Evolutionary conservation across 2,329 filamentous ascomycete genomes (phyloP).

Genomic region (Penicillium sp.): DNA sequence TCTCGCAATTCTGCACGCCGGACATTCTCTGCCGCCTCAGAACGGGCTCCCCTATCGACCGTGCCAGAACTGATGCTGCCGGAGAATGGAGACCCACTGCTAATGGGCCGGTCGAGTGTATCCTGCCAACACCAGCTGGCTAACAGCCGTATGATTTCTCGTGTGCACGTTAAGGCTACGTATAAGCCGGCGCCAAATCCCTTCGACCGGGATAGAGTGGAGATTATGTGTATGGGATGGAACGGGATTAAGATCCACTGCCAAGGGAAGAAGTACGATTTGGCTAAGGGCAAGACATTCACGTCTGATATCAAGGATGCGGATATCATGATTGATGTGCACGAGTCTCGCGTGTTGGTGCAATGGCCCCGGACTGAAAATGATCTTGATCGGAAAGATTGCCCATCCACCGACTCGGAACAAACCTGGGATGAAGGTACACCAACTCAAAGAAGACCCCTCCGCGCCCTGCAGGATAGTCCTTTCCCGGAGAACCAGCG

Average conservation of each 20-base stretch:
- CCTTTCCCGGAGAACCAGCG: constrained; percentile 63
- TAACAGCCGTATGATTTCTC: constrained; percentile 87
- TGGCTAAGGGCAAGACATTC: constrained; percentile 87
- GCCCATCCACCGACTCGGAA: constrained; percentile 62
- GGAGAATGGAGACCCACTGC: constrained; percentile 76
- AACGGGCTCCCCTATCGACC: constrained; percentile 80
- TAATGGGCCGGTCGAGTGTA: constrained; percentile 92
- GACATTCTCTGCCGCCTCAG: constrained; percentile 64
- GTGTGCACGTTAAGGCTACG: constrained; percentile 86
- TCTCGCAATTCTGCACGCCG: constrained; percentile 62
- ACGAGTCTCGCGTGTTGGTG: constrained; percentile 86
- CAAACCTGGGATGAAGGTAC: constrained; percentile 69
- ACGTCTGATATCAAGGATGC: constrained; percentile 83
- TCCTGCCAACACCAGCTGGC: constrained; percentile 96
- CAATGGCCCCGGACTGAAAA: constrained; percentile 73
- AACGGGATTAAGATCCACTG: constrained; percentile 94
- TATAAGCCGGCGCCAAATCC: constrained; percentile 73
- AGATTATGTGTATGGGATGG: constrained; percentile 92
- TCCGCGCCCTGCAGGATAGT: constrained; percentile 40
- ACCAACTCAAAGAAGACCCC: constrained; percentile 40
- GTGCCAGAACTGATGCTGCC: constrained; percentile 83
- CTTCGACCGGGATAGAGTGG: constrained; percentile 75
- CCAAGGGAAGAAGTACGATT: constrained; percentile 81
- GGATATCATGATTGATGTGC: constrained; percentile 94
- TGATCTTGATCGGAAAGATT: constrained; percentile 49